Base-by-base conservation (phyloP, 768 basidiomycete species). In the Polyporus arcularius region DNA sequence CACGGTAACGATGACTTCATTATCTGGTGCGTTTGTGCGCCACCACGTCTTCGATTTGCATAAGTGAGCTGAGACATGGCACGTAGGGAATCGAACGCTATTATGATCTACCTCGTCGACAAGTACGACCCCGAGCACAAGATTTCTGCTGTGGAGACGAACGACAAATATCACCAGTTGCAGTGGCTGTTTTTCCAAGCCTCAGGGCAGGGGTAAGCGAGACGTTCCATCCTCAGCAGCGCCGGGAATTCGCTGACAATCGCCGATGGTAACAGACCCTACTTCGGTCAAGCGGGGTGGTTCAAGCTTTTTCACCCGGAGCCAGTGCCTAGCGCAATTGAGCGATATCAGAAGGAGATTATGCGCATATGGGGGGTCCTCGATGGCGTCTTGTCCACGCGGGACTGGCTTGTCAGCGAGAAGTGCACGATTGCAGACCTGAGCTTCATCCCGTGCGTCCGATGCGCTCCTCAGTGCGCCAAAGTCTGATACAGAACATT, bases 151-250 rank as follows among this genome's bases (percentile, higher is more conserved):
- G 40, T 14, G 16, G 31, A 39, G 31, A 10, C 16, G 16, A 48
- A 61, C 21, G 62, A 55, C 2, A 38, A 45, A 30, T 41, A 18
- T 10, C 15, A 39, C 30, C 58, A 48, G n/a, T 59, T 75, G 28
- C 75, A 74, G 62, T 79, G 76, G 79, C 75, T 79, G 45, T 76
- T 77, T 68, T 80, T 78, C 63, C 64, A 67, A 35, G 57, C 64
- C 38, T 65, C 61, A 0, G 66, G 66, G 1, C 66, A 67, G 40
- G 66, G 66, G 64, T 65, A 40, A 12, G 64, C 49, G 1, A 26
- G 21, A 2, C 21, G 21, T 26, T 26, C 21, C 21, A 2, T 26
- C 21, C 21, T 26, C 21, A 26, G 21, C 21, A 1, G 21, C 21
- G 21, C 21, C 1, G 21, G 21, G 21, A 26, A 26, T 26, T 26